Conservation (phyloP, 2,329 filamentous ascomycete genomes). For the Alternaria alternata region DNA sequence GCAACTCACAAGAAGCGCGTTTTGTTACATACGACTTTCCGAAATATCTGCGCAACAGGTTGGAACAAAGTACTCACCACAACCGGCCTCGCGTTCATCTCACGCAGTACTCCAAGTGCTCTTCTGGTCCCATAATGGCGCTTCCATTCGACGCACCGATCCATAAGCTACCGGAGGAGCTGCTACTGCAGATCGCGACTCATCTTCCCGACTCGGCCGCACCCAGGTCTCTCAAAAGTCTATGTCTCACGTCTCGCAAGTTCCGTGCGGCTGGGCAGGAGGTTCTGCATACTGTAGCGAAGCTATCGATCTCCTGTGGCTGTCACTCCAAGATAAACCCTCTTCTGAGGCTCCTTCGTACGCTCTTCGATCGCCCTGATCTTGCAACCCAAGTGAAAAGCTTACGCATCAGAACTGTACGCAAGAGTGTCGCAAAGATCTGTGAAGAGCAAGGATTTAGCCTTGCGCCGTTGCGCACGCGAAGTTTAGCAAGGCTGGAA, state of each 20-base stretch:
- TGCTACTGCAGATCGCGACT: constrained; percentile 28
- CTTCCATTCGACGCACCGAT: constrained; percentile 5
- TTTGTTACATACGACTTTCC: neutral
- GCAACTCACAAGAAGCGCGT: neutral
- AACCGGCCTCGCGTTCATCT: neutral
- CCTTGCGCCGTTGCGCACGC: constrained; percentile 18
- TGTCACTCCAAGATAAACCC: constrained; percentile 29
- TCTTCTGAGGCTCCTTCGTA: constrained; percentile 30
- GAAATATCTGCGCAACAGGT: neutral
- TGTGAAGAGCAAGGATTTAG: constrained; percentile 25
- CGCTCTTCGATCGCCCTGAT: constrained; percentile 30
- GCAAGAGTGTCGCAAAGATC: constrained; percentile 22
- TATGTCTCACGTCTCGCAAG: constrained; percentile 27
- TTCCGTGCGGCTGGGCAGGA: constrained; percentile 29
- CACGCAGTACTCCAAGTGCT: neutral
- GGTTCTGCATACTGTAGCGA: constrained; percentile 25
- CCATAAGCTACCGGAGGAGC: constrained; percentile 29
- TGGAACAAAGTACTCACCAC: neutral
- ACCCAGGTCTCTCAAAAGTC: constrained; percentile 22
- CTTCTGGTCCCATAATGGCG: neutral
- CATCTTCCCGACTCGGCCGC: constrained; percentile 21
- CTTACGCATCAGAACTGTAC: constrained; percentile 27
- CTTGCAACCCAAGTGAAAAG: constrained; percentile 29
- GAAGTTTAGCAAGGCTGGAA: constrained; percentile 18
- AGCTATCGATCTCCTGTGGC: constrained; percentile 21